Base-by-base conservation (phyloP, 306 rosid species). In the Cotoneaster glaucophyllus region DNA sequence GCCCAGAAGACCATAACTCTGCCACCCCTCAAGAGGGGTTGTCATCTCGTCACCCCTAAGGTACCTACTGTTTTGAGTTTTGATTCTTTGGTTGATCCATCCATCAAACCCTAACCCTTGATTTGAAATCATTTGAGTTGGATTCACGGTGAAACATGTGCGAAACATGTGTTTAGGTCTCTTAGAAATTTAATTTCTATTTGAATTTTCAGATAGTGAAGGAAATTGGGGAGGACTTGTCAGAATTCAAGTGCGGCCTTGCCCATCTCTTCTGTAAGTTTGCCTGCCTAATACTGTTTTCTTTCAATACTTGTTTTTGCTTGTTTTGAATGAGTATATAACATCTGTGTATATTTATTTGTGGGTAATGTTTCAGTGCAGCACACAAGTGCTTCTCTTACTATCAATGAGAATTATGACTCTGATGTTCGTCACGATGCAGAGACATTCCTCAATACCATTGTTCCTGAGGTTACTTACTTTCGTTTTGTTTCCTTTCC, bases 351-450 rank as follows among this genome's bases (percentile, higher is more conserved):
- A 44, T 11, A 43, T 11, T 43, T 12, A 44, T 44, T 12, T 43
- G 5, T 44, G 50, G 17, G 1, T 13, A 13, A 13, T 11, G 26
- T 66, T 73, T 39, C 89, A 95, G 98, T 92, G 88, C 98, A 92
- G 74, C 98, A 95, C 82, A 95, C 97, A 2, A 92, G 98, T 85
- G 98, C 97, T 78, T 92, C 98, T 53, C 98, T 92, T 53, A 95
- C 96, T 29, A 92, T 95, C 85, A 95, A 95, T 54, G 98, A 95
- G 83, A 95, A 95, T 66, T 95, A 95, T 39, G 97, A 95, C 74
- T 82, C 96, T 24, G 96, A 95, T 87, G 98, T 95, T 32, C 91
- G 97, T 56, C 78, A 73, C 39, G 98, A 95, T 66, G 90, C 97
- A 8, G 97, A 95, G 82, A 90, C 96, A 22, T 95, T 90, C 78